Conservation (phyloP, 2,329 filamentous ascomycete species). For the Lizonia empirigonia region DNA sequence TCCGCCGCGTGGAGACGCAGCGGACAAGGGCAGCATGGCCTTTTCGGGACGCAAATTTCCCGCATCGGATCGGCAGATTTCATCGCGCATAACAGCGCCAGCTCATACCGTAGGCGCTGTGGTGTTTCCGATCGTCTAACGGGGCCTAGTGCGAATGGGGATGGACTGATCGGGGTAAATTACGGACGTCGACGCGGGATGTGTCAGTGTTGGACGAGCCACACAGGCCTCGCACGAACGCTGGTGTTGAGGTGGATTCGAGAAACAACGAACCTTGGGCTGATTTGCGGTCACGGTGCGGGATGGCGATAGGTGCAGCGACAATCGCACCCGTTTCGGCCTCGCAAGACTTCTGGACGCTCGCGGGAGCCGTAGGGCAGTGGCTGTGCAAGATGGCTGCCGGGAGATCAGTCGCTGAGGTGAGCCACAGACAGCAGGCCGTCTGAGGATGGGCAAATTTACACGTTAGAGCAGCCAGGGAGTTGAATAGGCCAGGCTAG, state of each 20-base stretch:
- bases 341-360: slow-evolving; percentile 32
- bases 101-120: slow-evolving; percentile 35
- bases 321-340: slow-evolving; percentile 41
- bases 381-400: slow-evolving; percentile 43
- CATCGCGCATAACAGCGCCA: slow-evolving; percentile 39
- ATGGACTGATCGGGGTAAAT: slow-evolving; percentile 29
- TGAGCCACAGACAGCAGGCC: slow-evolving; percentile 19
- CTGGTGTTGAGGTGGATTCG: slow-evolving; percentile 28
- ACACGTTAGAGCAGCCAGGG: slow-evolving; percentile 27
- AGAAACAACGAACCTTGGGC: slow-evolving; percentile 38
- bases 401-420: slow-evolving; percentile 23
- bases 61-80: slow-evolving; percentile 34
- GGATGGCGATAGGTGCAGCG: slow-evolving; percentile 40
- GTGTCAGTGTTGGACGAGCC: slow-evolving; percentile 27
- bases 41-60: slow-evolving; percentile 26
- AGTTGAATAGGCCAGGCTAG: slow-evolving; percentile 27
- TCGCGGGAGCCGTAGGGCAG: slow-evolving; percentile 39
- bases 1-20: slow-evolving; percentile 28
- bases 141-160: slow-evolving; percentile 25
- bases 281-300: slow-evolving; percentile 27
- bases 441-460: slow-evolving; percentile 26
- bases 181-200: slow-evolving; percentile 28
- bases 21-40: slow-evolving; percentile 23
- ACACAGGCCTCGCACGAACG: slow-evolving; percentile 32
- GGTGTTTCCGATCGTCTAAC: slow-evolving; percentile 22